Evolutionary conservation across 2,329 filamentous ascomycete species (phyloP), one percentile per base, ranked within the genome.

Genomic region (Macrophomina phaseolina): DNA sequence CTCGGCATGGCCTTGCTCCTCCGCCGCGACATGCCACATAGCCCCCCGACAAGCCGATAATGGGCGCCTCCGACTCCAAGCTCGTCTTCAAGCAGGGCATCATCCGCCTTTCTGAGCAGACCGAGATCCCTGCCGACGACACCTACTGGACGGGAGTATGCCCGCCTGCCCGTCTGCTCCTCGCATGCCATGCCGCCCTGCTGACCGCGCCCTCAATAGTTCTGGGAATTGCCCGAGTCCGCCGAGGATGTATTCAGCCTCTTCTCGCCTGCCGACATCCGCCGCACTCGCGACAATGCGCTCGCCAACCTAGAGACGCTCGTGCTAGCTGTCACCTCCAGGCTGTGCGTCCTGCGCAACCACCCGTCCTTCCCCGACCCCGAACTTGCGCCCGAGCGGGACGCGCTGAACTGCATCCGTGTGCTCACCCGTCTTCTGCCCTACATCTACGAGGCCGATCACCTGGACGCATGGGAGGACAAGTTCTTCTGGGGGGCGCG

Each of bases 31-130:
- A 66, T 66, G 45, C 64, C 55, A 61, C 64, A 42, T 49, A 49
- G 64, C 52, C 53, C 30, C 18, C 51, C 38, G n/a, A 18, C 42
- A 11, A 46, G 46, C 45, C 30, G 67, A 77, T 79, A 72, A 99
- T 99, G 95, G 95, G 95, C 81, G 94, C 94, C 77, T 97, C 94
- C 81, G 94, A 98, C 83, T 98, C 94, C 75, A 98, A 98, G 86
- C 89, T 98, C 77, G 93, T 94, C 77, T 98, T 99, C 87, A 98
- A 97, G 82, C 92, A 97, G 82, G 94, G 94, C 81, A 97, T 98
- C 83, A 97, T 98, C 84, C 89, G 91, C 77, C 88, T 99, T 68
- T 95, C 93, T n/a, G 93, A 97, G 79, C 91, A 97, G 78, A 89
- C 90, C 71, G 86, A 91, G 77, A 97, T 98, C 76, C 86, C 93